These are phyloP conservation scores for Bassia scoparia DNA, from an alignment of 148 eudicot species.

Conservation along the genomic window DNA sequence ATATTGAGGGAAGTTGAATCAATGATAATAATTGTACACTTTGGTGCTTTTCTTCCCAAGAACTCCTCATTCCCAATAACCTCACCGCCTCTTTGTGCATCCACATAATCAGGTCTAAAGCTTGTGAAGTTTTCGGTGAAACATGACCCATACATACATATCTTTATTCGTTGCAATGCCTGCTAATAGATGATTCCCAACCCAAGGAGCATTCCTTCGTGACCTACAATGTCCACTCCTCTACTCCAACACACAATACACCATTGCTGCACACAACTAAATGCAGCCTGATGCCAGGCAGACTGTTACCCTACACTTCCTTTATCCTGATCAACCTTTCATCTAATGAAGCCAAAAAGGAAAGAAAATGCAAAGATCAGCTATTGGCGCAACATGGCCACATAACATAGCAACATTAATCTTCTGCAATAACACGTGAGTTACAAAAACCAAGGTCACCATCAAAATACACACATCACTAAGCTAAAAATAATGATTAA, in stretches of 20 bases:
- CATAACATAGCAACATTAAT: constrained; percentile 70
- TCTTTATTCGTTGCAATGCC: constrained; percentile 66
- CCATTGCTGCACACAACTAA: constrained; percentile 95
- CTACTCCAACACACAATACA: constrained; percentile 94
- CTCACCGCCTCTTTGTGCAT: constrained; percentile 40
- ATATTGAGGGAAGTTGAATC: constrained; percentile 77
- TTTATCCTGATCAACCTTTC: constrained; percentile 35
- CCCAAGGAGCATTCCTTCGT: constrained; percentile 95
- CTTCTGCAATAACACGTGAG: constrained; percentile 45
- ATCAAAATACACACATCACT: not conserved
- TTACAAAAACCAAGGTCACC: constrained; percentile 10
- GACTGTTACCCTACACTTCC: constrained; percentile 33
- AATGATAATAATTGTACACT: constrained; percentile 66
- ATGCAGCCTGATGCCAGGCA: constrained; percentile 46
- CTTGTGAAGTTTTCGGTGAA: constrained; percentile 36
- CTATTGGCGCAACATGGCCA: constrained; percentile 88
- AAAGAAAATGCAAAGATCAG: constrained; percentile 68
- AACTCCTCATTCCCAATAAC: constrained; percentile 35
- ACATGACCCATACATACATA: constrained; percentile 69
- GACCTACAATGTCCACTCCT: constrained; percentile 88
- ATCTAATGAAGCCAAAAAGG: constrained; percentile 54
- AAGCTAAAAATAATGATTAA: not conserved
- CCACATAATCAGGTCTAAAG: constrained; percentile 40
- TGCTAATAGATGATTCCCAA: constrained; percentile 60
- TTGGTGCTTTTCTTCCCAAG: constrained; percentile 39